Percentiles rank a stretch among this genome's conserved stretches.
phyloP scores from a whole-genome alignment of 495 filamentous ascomycete genomes.

The Terfezia claveryi region DNA sequence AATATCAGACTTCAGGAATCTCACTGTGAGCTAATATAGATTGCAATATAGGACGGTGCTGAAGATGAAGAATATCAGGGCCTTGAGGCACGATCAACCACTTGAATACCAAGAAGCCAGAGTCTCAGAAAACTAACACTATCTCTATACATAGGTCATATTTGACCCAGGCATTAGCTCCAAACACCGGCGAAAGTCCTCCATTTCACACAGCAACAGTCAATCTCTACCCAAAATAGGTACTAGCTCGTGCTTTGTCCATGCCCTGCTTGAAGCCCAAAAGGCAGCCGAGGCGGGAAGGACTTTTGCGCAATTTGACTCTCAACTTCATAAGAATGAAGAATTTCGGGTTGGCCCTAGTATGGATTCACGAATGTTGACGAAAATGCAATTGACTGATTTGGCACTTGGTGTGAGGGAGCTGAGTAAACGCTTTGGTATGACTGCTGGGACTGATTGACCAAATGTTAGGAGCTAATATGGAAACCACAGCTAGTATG shows the following conservation, averaged over 20 bases:
- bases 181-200: constrained; percentile 14
- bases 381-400: constrained; percentile 78
- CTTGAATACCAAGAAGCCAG: too few species aligned
- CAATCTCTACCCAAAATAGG: background rate
- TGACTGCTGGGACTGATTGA: background rate
- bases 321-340: background rate
- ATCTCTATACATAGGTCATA: constrained; percentile 5
- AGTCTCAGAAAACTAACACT: too few species aligned
- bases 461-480: background rate
- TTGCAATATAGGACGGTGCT: too few species aligned
- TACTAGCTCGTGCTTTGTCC: constrained; percentile 12
- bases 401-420: constrained; percentile 93
- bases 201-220: constrained; percentile 1
- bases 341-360: constrained; percentile 4
- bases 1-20: too few species aligned
- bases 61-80: too few species aligned
- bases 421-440: constrained; percentile 62
- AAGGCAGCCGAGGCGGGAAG: background rate
- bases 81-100: too few species aligned
- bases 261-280: background rate
- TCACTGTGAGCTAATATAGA: too few species aligned
- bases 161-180: constrained; percentile 15
- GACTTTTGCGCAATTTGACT: background rate
- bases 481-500: constrained; percentile 3
- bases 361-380: constrained; percentile 28